A percentile compares a stretch with the other conserved stretches of the same genome.
phyloP scores from a whole-genome alignment of 345 rosid genomes.

The Populus tremula region DNA sequence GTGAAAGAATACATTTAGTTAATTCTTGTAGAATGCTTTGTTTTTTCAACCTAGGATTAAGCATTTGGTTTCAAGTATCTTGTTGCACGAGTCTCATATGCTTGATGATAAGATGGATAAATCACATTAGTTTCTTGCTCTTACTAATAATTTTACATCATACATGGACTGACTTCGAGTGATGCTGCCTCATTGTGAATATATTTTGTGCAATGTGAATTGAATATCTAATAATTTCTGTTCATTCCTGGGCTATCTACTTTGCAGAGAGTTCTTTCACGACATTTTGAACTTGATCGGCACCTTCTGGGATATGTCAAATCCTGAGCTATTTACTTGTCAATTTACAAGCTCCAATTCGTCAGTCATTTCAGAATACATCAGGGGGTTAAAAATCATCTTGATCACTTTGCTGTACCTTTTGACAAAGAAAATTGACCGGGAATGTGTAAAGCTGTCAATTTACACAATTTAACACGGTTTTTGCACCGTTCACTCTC shows the following conservation, averaged over 20 bases:
- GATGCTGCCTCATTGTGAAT: neutral
- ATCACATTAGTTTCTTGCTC: neutral
- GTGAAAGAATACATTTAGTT: neutral
- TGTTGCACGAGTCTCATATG: neutral
- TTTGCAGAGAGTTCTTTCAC: conserved; percentile 66
- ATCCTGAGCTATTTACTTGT: neutral
- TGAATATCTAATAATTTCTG: neutral
- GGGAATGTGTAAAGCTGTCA: neutral
- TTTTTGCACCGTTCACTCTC: neutral
- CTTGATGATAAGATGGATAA: neutral
- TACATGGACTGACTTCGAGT: no score
- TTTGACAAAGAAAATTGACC: neutral
- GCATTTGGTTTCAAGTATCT: neutral
- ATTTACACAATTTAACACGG: neutral
- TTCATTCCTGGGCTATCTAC: conserved; percentile 8
- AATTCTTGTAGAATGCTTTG: neutral
- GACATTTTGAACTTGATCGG: conserved; percentile 77
- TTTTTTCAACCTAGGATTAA: neutral
- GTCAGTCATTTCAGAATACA: neutral
- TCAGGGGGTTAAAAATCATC: neutral
- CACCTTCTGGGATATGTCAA: conserved; percentile 65
- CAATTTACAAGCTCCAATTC: neutral
- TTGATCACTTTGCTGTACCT: neutral
- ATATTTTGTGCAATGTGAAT: neutral
- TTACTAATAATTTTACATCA: no score